Evolutionary conservation across 768 basidiomycete genomes (phyloP), one percentile per base, ranked within the genome.

Genomic region (Suillus ampliporus): DNA sequence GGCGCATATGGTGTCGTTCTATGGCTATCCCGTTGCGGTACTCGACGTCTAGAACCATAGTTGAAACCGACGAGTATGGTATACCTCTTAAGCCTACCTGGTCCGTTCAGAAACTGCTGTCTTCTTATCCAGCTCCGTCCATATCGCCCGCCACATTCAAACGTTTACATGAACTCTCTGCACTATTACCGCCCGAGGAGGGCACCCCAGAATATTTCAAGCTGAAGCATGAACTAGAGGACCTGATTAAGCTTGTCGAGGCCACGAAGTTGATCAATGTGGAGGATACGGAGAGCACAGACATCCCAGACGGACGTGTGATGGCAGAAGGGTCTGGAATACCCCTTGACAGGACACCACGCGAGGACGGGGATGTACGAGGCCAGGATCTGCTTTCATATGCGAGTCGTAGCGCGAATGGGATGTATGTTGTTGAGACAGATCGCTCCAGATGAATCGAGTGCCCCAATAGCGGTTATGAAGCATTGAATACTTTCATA

Each of bases 91-190:
- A 77, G 50, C 88, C 92, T 23, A 88, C 89, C 1, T 94, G 93
- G 93, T 94, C 93, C 58, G 88, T 95, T 52, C 82, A 88, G 68
- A 78, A 88, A 53, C 82, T 94, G 10, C 76, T 94, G 7, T 89
- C 90, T 7, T 92, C 91, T 5, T 94, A 93, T 70, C 87, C 91
- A 3, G 83, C 80, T 14, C 91, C 91, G 19, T 79, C 78, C 2
- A 79, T 94, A 53, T 79, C 86, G 8, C 70, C 86, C 8, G 67
- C 75, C 26, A 89, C 86, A 1, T 78, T 95, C 59, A 80, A 79
- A 40, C 88, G 81, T 53, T 82, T 94, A 4, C 88, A 94, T 69
- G 78, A 87, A 43, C 82, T 92, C 51, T 88, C 92, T 53, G 92
- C 93, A 38, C 82, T 95, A 48, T 71, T 83, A 31, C 86, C 91